A percentile compares a stretch with the other conserved stretches of the same genome.
Evolutionary conservation across 345 rosid genomes (phyloP).

Genomic region (Gossypium longicalyx): DNA sequence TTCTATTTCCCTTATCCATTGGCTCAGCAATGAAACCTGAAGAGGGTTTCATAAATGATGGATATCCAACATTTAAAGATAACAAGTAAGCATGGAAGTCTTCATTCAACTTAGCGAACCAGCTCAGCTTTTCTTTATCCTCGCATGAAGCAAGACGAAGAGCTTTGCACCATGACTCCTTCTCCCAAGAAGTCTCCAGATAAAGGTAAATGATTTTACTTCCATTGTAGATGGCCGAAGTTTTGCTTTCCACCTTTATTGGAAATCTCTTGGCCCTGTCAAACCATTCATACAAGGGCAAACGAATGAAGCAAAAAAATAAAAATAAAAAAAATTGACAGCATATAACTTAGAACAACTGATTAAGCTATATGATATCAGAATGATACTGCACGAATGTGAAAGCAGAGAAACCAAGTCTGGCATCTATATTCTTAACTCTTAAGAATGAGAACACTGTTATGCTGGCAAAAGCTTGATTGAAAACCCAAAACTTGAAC

Average conservation of each 20-base stretch:
- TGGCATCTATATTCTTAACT: neutral
- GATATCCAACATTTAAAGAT: conserved; percentile 59
- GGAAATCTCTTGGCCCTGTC: conserved; percentile 94
- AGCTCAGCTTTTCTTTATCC: conserved; percentile 44
- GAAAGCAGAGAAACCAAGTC: neutral
- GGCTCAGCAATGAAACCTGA: conserved; percentile 44
- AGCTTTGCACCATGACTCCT: conserved; percentile 97
- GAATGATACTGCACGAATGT: neutral
- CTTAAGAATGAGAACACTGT: neutral
- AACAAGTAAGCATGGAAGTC: conserved; percentile 60
- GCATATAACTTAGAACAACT: neutral
- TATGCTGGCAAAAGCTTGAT: neutral
- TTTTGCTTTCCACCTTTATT: conserved; percentile 66
- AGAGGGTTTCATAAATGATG: conserved; percentile 71
- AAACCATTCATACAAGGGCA: neutral
- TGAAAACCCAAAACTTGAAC: neutral
- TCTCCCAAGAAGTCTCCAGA: conserved; percentile 95
- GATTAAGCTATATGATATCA: neutral
- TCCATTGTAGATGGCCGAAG: conserved; percentile 54
- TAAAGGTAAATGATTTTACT: conserved; percentile 60
- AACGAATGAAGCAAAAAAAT: neutral
- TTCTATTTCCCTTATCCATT: conserved; percentile 40
- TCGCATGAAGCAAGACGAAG: conserved; percentile 82
- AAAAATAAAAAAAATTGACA: too few relatives aligned
- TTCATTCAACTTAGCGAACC: conserved; percentile 52